Percentiles rank a stretch among this genome's conserved stretches.
Conservation (phyloP, 2,329 filamentous ascomycete species). For the Aspergillus eucalypticola region DNA sequence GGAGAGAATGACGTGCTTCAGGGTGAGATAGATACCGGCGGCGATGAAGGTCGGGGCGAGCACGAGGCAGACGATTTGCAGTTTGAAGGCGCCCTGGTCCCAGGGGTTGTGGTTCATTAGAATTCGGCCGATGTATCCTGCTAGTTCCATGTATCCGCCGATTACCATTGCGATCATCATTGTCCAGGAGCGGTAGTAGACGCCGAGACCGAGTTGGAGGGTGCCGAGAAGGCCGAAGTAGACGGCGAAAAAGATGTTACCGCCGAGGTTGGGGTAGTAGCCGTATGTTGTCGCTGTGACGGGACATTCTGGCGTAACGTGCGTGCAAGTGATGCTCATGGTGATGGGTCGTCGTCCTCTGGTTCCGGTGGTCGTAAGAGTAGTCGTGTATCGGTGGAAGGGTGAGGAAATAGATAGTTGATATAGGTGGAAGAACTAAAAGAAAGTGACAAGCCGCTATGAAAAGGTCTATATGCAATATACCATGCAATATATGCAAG, state of each 20-base stretch:
- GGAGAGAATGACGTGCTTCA: slow-evolving; percentile 59
- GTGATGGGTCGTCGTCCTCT: slow-evolving; percentile 7
- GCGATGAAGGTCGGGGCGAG: slow-evolving; percentile 59
- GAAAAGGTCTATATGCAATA: neutral
- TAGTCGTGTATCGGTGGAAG: neutral
- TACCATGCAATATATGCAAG: neutral
- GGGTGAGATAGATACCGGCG: slow-evolving; percentile 57
- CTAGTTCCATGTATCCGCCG: slow-evolving; percentile 53
- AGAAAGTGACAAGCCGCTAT: neutral
- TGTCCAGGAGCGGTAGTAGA: slow-evolving; percentile 57
- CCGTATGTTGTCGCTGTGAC: slow-evolving; percentile 53
- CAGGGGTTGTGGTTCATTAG: slow-evolving; percentile 57
- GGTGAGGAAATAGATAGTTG: neutral
- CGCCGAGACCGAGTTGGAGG: slow-evolving; percentile 51
- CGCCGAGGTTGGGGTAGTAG: slow-evolving; percentile 55
- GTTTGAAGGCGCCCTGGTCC: slow-evolving; percentile 50
- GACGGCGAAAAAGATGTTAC: slow-evolving; percentile 55
- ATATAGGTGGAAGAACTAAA: neutral
- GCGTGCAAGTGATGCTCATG: slow-evolving; percentile 32
- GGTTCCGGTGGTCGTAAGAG: neutral
- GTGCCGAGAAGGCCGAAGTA: slow-evolving; percentile 54
- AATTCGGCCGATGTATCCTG: slow-evolving; percentile 59
- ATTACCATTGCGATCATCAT: slow-evolving; percentile 53
- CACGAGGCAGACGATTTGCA: slow-evolving; percentile 58
- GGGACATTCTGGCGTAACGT: slow-evolving; percentile 44